phyloP scores from a whole-genome alignment of 176 grass and related monocot species.

The Eleusine indica region DNA sequence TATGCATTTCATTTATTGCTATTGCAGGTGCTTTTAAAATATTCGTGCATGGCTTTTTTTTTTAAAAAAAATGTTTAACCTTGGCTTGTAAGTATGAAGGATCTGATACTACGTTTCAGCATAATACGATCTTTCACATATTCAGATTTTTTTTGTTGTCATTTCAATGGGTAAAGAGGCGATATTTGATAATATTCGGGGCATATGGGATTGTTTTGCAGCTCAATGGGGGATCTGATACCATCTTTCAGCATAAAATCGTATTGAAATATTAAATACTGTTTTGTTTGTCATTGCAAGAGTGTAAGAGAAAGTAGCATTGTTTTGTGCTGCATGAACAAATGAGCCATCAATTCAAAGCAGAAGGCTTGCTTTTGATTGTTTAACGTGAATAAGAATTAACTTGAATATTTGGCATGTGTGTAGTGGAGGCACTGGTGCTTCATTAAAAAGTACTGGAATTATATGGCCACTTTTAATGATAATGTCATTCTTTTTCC shows the following conservation, averaged over 20 bases:
- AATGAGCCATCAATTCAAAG: slow-evolving; percentile 7
- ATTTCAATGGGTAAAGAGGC: not conserved
- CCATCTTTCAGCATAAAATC: not conserved
- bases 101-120: slow-evolving; percentile 1
- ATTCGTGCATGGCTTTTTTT: not conserved
- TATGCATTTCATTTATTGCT: slow-evolving; percentile 4
- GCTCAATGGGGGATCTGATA: not conserved
- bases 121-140: not conserved
- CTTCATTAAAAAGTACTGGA: slow-evolving; percentile 78
- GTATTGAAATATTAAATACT: not conserved
- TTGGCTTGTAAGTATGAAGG: slow-evolving; percentile 14
- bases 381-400: not conserved
- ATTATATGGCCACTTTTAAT: slow-evolving; percentile 88
- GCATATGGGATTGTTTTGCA: not conserved
- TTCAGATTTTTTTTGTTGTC: not conserved
- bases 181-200: not conserved
- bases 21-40: not conserved
- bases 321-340: not conserved
- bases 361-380: slow-evolving; percentile 17
- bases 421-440: slow-evolving; percentile 74
- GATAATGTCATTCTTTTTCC: slow-evolving; percentile 91
- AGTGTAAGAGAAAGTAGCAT: not conserved
- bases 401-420: slow-evolving; percentile 37
- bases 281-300: not conserved
- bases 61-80: not conserved